phyloP scores from a whole-genome alignment of 805 yeast species.

The Hermanozyma aechmeae region DNA sequence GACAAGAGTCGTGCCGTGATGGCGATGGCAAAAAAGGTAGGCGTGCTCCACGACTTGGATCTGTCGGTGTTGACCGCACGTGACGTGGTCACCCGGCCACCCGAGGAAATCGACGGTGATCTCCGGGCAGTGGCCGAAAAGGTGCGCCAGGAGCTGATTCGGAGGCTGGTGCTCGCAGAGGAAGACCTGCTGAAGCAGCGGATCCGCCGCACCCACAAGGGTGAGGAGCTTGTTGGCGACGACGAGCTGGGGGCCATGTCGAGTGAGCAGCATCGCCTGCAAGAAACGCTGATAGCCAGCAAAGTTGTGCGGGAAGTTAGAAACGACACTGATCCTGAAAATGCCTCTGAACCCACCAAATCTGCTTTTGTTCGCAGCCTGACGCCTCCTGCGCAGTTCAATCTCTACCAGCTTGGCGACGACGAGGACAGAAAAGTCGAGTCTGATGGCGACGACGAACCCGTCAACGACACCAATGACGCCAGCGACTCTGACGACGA shows the following conservation, averaged over 20 bases:
- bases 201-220: slow-evolving; percentile 76
- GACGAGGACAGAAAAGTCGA: slow-evolving; percentile 18
- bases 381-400: too few species aligned
- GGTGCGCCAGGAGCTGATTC: slow-evolving; percentile 59
- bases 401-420: slow-evolving; percentile 11
- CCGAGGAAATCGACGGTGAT: slow-evolving; percentile 77
- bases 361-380: too few species aligned
- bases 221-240: slow-evolving; percentile 72
- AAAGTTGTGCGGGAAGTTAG: too few species aligned
- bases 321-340: too few species aligned
- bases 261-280: too few species aligned
- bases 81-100: slow-evolving; percentile 54
- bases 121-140: slow-evolving; percentile 60
- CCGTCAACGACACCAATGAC: slow-evolving; percentile 1
- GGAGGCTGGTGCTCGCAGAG: slow-evolving; percentile 56
- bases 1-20: slow-evolving; percentile 60
- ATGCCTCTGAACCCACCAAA: too few species aligned
- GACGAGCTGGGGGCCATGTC: too few species aligned
- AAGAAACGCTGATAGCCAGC: too few species aligned
- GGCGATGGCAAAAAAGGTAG: slow-evolving; percentile 53
- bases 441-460: slow-evolving; percentile 1
- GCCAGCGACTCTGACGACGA: slow-evolving; percentile 19
- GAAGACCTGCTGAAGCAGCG: slow-evolving; percentile 46
- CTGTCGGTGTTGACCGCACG: slow-evolving; percentile 43
- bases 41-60: slow-evolving; percentile 49